Percentiles rank a stretch among this genome's conserved stretches.
Conservation (phyloP, 2,329 filamentous ascomycete genomes). For the Ceratocystis ficicola region DNA sequence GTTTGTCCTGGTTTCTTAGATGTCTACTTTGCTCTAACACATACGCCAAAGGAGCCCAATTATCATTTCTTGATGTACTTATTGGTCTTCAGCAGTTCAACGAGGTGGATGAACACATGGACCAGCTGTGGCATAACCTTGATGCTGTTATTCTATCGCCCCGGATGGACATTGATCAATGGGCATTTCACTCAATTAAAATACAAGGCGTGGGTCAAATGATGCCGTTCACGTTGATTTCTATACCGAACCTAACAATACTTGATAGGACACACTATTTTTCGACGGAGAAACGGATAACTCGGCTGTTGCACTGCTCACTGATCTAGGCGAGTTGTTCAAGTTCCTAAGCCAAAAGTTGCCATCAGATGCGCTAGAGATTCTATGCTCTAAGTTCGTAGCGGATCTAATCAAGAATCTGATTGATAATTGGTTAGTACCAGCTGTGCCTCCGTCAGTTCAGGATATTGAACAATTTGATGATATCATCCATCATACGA, state of each 20-base stretch:
- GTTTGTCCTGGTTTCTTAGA: not conserved
- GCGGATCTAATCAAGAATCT: slow-evolving; percentile 55
- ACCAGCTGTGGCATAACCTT: slow-evolving; percentile 49
- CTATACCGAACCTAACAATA: slow-evolving; percentile 24
- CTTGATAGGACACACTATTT: slow-evolving; percentile 33
- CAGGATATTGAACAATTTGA: slow-evolving; percentile 61
- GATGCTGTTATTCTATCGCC: slow-evolving; percentile 49
- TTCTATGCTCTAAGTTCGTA: slow-evolving; percentile 59
- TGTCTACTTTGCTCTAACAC: slow-evolving; percentile 24
- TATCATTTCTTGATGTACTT: slow-evolving; percentile 43
- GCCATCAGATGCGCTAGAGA: slow-evolving; percentile 42
- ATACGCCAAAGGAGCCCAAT: slow-evolving; percentile 35
- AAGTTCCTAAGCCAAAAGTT: slow-evolving; percentile 41
- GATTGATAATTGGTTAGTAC: slow-evolving; percentile 61
- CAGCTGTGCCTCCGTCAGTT: slow-evolving; percentile 63
- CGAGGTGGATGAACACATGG: slow-evolving; percentile 48
- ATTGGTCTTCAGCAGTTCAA: slow-evolving; percentile 47
- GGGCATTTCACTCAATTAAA: slow-evolving; percentile 32
- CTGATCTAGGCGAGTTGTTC: slow-evolving; percentile 42
- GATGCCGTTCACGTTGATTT: not conserved
- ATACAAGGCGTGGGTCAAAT: slow-evolving; percentile 31
- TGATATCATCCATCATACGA: slow-evolving; percentile 50
- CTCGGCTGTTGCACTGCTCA: slow-evolving; percentile 40
- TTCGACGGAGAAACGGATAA: slow-evolving; percentile 35
- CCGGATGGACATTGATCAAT: slow-evolving; percentile 38